Percentiles rank a stretch among this genome's conserved stretches.
phyloP scores from a whole-genome alignment of 1,139 yeast species.

The Eremothecium cymbalariae region DNA sequence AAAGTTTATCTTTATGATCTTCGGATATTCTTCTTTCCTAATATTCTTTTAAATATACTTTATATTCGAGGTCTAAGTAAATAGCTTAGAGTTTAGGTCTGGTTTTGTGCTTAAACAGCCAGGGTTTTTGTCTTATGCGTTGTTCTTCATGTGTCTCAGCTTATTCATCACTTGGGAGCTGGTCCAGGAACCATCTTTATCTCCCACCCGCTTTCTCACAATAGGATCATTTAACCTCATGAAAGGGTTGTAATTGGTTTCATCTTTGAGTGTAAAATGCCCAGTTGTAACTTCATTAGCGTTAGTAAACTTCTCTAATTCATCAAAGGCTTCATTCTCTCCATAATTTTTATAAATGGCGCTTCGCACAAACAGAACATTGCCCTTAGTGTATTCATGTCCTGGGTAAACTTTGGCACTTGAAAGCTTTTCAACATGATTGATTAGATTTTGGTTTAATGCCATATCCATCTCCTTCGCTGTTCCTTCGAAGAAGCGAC shows the following conservation, averaged over 20 bases:
- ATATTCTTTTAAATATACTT: too few relatives aligned
- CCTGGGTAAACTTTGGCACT: conserved; percentile 65
- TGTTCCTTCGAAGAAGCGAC: conserved; percentile 89
- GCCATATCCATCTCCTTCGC: conserved; percentile 73
- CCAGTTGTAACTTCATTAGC: conserved; percentile 75
- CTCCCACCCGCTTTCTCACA: conserved; percentile 47
- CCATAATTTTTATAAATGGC: conserved; percentile 44
- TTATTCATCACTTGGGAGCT: conserved; percentile 53
- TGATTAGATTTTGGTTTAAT: conserved; percentile 53
- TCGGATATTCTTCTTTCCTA: background rate
- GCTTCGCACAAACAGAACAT: conserved; percentile 61
- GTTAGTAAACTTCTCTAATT: conserved; percentile 44
- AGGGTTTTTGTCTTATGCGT: too few relatives aligned
- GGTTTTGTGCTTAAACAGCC: background rate
- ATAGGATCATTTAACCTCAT: conserved; percentile 61
- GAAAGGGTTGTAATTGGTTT: conserved; percentile 77
- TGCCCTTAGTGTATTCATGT: conserved; percentile 85
- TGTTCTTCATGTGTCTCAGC: conserved; percentile 65
- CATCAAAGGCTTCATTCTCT: conserved; percentile 44
- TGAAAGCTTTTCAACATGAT: conserved; percentile 39
- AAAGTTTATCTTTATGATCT: too few relatives aligned
- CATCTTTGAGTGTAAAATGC: conserved; percentile 74
- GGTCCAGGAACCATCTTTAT: conserved; percentile 36
- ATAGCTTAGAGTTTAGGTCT: background rate
- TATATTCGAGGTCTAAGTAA: too few relatives aligned